Conservation (phyloP, 108 stramenopile genomes). For the Pseudonitzschia pungens region DNA sequence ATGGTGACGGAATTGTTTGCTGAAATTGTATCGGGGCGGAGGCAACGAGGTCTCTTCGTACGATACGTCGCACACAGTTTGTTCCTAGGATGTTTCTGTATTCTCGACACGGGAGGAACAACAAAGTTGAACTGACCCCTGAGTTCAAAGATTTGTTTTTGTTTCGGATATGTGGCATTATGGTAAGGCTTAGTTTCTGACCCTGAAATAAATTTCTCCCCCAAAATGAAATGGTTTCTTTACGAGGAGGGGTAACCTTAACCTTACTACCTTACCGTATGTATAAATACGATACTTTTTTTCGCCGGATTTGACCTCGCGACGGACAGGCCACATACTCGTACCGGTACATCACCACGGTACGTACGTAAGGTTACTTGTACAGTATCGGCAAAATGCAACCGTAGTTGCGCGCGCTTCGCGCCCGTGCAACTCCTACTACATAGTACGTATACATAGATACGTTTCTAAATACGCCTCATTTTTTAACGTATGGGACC, state of each 20-base stretch:
- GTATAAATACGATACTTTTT: no score
- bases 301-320: no score
- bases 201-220: not conserved
- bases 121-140: not conserved
- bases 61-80: not conserved
- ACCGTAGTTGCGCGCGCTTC: no score
- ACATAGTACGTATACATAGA: no score
- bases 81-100: not conserved
- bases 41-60: not conserved
- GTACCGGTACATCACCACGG: no score
- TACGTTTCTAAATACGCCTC: no score
- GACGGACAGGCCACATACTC: no score
- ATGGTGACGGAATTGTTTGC: slow-evolving; percentile 44
- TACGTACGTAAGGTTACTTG: no score
- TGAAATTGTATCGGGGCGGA: not conserved
- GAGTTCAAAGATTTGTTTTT: not conserved
- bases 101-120: not conserved
- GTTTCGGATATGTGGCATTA: not conserved
- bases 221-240: not conserved
- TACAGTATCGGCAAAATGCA: no score
- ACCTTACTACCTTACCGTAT: no score
- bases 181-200: not conserved
- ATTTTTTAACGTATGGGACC: no score
- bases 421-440: no score
- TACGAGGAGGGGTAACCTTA: not conserved